phyloP scores from a whole-genome alignment of 2,329 filamentous ascomycete genomes.

The Clonostachys chloroleuca region DNA sequence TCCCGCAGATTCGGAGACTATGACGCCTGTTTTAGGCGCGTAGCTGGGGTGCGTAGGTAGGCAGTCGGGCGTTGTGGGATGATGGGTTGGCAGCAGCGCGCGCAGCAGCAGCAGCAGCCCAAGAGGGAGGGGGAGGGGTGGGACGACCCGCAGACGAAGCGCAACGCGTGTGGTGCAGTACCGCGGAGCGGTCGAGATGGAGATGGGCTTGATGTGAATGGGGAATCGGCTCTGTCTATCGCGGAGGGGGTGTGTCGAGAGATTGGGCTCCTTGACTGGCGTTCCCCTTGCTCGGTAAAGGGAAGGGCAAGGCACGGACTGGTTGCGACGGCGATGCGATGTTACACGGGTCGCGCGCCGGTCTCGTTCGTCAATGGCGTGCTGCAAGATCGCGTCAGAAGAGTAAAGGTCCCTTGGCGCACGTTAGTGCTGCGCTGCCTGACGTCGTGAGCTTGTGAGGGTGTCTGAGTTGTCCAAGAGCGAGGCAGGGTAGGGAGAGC shows the following conservation, averaged over 20 bases:
- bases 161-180: too few relatives aligned
- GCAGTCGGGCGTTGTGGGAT: neutral
- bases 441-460: too few relatives aligned
- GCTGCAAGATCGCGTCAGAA: conserved; percentile 5
- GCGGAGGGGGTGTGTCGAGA: too few relatives aligned
- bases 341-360: conserved; percentile 9
- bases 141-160: neutral
- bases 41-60: neutral
- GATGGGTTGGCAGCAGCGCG: conserved; percentile 1
- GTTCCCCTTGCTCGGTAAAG: too few relatives aligned
- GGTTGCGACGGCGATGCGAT: conserved; percentile 6
- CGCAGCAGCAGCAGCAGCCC: neutral
- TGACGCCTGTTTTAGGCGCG: conserved; percentile 1
- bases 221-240: too few relatives aligned
- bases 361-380: conserved; percentile 5
- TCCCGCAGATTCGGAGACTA: conserved; percentile 1
- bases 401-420: too few relatives aligned
- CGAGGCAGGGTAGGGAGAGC: too few relatives aligned
- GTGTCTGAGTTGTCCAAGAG: too few relatives aligned
- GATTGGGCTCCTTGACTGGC: too few relatives aligned
- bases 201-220: too few relatives aligned
- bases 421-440: too few relatives aligned
- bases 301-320: conserved; percentile 3
- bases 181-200: too few relatives aligned
- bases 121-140: conserved; percentile 2